phyloP scores from a whole-genome alignment of 768 basidiomycete species.

The Suillus brevipes region DNA sequence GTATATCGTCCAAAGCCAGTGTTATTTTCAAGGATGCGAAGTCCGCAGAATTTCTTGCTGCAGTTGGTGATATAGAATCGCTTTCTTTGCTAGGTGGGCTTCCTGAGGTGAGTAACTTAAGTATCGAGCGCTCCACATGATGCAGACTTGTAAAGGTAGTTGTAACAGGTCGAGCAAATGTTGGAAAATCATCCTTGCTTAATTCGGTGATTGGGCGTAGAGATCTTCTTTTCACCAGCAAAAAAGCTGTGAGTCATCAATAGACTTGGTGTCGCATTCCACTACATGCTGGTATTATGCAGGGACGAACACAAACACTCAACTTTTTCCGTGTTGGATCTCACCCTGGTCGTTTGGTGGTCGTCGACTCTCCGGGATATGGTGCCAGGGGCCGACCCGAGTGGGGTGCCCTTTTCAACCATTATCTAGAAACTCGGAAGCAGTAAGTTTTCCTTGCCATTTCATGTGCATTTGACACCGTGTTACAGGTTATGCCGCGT shows the following conservation, averaged over 20 bases:
- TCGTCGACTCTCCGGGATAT: constrained; percentile 84
- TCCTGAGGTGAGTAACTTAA: constrained; percentile 28
- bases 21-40: constrained; percentile 23
- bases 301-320: constrained; percentile 73
- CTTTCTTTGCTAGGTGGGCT: constrained; percentile 20
- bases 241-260: constrained; percentile 57
- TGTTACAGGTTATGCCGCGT: constrained; percentile 60
- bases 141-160: neutral
- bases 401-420: constrained; percentile 72
- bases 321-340: constrained; percentile 75
- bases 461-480: neutral
- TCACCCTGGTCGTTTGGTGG: constrained; percentile 50
- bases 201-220: constrained; percentile 66
- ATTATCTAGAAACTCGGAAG: constrained; percentile 59
- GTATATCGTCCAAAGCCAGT: constrained; percentile 1
- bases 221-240: constrained; percentile 61
- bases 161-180: constrained; percentile 68
- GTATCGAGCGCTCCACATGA: neutral
- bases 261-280: neutral
- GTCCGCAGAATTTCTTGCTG: constrained; percentile 30
- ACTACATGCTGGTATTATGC: neutral
- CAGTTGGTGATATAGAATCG: constrained; percentile 20
- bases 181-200: constrained; percentile 72
- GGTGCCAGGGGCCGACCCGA: constrained; percentile 70
- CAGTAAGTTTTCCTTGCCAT: constrained; percentile 45